Evolutionary conservation across 2,329 filamentous ascomycete genomes (phyloP), one percentile per base, ranked within the genome.

Genomic region (Acephala macrosclerotiorum): DNA sequence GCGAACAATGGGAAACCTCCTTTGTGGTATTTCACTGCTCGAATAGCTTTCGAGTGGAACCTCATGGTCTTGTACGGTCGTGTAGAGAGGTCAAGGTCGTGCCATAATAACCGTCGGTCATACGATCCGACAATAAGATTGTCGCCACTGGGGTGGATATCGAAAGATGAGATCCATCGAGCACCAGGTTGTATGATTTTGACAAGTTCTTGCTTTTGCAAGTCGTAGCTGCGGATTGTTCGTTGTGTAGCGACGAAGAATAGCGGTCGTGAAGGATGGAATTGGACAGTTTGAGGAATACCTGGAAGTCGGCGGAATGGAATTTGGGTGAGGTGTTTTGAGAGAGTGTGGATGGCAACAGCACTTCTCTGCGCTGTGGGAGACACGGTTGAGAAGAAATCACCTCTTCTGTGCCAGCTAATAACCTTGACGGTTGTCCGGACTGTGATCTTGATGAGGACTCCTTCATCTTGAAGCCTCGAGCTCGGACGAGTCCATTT

Each of bases 201-300:
- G 79, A 97, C 87, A 38, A 99, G 88, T 75, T 96, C 92, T 77
- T 97, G 94, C 74, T 90, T 90, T 70, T 95, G 91, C 55, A 99
- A 86, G 78, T 99, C 96, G 81, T 99, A 99, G 75, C 92, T 92
- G 64, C 96, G 91, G 75, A 99, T 94, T 65, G 91, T 91, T 73
- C 95, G 92, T 79, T 97, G 94, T 12, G 96, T 98, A 2, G 96
- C 96, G 63, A 99, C 93, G 76, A 98, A 98, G 82, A 99, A 94
- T 58, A 97, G 88, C 0, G 96, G 94, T 71, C 94, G 91, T 47
- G 90, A 92, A 1, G 96, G 96, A 79, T 99, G 96, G 85, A 99
- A 99, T 72, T 94, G 93, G 4, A 94, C 94, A 0, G 91, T 91
- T 79, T 98, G 95, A 1, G 94, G 86, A 63, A 92, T 84, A 57